phyloP scores from a whole-genome alignment of 345 rosid genomes.

The Heritiera fomes region DNA sequence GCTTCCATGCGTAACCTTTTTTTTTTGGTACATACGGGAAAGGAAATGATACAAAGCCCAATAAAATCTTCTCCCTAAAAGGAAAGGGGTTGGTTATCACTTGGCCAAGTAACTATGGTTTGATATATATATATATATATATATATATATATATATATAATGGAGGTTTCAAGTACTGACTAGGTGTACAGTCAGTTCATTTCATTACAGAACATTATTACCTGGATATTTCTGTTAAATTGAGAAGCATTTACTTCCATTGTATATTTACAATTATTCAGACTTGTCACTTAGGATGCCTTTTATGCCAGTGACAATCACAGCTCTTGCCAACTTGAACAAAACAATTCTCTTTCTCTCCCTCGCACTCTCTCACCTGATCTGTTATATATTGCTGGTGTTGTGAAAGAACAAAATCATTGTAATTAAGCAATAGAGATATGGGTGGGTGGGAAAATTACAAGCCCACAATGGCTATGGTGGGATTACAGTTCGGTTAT shows the following conservation, averaged over 20 bases:
- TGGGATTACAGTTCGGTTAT: conserved; percentile 33
- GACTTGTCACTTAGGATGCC: background rate
- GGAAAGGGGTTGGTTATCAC: too few species aligned
- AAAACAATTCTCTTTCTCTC: background rate
- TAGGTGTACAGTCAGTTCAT: too few species aligned
- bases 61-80: too few species aligned
- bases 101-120: too few species aligned
- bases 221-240: background rate
- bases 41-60: too few species aligned
- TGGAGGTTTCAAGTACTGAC: too few species aligned
- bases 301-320: background rate
- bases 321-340: background rate
- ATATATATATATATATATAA: too few species aligned
- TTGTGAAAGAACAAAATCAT: background rate
- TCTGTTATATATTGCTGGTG: background rate
- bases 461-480: conserved; percentile 33
- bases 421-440: background rate
- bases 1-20: too few species aligned
- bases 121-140: too few species aligned
- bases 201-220: background rate
- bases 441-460: conserved; percentile 16
- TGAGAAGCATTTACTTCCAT: too few species aligned
- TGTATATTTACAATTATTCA: background rate
- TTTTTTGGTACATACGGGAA: too few species aligned
- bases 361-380: too few species aligned